These are phyloP conservation scores for Alternaria conjuncta DNA, from an alignment of 2,329 filamentous ascomycete genomes.

Conservation along the genomic window DNA sequence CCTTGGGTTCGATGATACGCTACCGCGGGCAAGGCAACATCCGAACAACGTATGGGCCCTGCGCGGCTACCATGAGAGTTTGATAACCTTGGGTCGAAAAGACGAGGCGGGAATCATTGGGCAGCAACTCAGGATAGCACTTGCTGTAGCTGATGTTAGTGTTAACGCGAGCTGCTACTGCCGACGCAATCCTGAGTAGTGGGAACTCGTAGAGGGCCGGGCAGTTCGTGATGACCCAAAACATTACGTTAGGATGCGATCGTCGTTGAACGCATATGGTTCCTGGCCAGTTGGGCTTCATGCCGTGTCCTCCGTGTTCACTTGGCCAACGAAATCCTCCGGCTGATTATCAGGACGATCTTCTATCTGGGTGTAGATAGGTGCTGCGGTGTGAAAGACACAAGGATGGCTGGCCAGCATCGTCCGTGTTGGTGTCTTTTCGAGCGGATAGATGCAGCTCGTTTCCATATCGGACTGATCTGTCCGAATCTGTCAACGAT, in stretches of 20 bases:
- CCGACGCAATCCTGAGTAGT: slow-evolving; percentile 13
- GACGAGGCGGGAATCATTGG: slow-evolving; percentile 58
- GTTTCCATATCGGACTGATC: slow-evolving; percentile 1
- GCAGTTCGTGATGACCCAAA: not conserved
- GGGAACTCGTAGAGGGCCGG: not conserved
- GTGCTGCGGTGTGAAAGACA: slow-evolving; percentile 2
- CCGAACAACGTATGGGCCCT: slow-evolving; percentile 78
- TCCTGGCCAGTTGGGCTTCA: not conserved
- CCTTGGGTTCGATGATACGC: slow-evolving; percentile 53
- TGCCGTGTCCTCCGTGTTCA: not conserved
- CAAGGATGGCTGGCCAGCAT: not conserved
- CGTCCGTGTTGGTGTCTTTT: not conserved
- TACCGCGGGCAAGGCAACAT: slow-evolving; percentile 70
- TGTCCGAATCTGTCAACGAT: not conserved
- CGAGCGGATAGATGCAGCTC: not conserved
- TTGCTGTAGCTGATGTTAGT: slow-evolving; percentile 65
- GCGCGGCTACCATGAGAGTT: slow-evolving; percentile 75
- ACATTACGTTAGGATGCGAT: not conserved
- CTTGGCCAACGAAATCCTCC: not conserved
- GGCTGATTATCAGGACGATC: slow-evolving; percentile 2
- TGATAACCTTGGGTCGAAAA: slow-evolving; percentile 60
- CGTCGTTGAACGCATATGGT: not conserved
- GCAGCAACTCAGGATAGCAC: slow-evolving; percentile 59
- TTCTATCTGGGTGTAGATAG: not conserved
- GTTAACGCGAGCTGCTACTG: slow-evolving; percentile 67